Base-by-base conservation (phyloP, 805 yeast species). In the Lachancea quebecensis region DNA sequence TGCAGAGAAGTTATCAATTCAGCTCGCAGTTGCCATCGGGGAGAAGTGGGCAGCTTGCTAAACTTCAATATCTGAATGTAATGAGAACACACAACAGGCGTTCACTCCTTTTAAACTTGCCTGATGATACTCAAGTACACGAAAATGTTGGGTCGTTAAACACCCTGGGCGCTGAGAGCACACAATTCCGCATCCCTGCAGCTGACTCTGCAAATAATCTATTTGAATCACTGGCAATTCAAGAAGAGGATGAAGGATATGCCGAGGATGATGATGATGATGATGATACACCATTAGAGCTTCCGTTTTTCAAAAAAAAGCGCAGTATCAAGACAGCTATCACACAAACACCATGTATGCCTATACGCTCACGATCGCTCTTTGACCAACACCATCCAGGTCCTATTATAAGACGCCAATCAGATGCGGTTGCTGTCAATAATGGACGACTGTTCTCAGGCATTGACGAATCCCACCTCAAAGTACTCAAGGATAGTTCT, bases 201-300 rank as follows among this genome's bases (percentile, higher is more conserved):
- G 27, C 39, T 2, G 39, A 30, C 25, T 35, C 36, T 12, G 25
- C 34, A 10, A 45, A 32, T 25, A 40, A 35, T 6, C 47, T 42
- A 14, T 35, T 31, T 27, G 38, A 27, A 16, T 35, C 49, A 4
- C 32, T 39, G 11, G 40, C 41, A n/a, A 42, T 41, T 34, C 49
- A 50, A 17, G 48, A 45, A 27, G 48, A 45, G 28, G 63, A 58
- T 35, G 65, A 58, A 27, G 65, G 63, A 16, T 59, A 59, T 41
- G 58, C 55, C 0, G 65, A 59, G 44, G 65, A 60, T 42, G 62
- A 59, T 42, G 64, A 58, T 39, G 66, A 61, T 16, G 52, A 50
- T 34, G 42, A 47, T 11, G 50, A 47, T 18, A 42, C 46, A 35
- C 64, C 62, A 3, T 43, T 62, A 36, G 66, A 62, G 30, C 56